Base-by-base conservation (phyloP, 345 rosid genomes). In the Gossypioides kirkii region DNA sequence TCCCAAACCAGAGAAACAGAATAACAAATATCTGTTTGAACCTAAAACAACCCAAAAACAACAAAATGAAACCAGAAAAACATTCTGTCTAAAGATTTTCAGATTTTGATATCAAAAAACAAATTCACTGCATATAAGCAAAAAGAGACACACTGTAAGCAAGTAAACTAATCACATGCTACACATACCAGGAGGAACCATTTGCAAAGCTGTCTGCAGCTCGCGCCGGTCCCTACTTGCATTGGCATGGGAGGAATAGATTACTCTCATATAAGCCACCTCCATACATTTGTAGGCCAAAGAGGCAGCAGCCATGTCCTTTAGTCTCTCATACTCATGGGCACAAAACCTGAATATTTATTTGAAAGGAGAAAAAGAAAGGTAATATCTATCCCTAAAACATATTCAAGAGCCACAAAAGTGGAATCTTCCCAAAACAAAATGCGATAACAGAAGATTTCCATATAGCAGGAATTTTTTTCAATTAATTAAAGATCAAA, bases 271-370 rank as follows among this genome's bases (percentile, higher is more conserved):
- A 83, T 86, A 87, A 65, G 99, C 99, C 79, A 96, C 94, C 87
- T 96, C 99, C 85, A 83, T 87, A 82, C 97, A 93, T 74, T 96
- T 96, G 90, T 96, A 96, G 72, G 98, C 97, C 82, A 96, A 87
- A 49, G 99, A 89, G 81, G 99, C 96, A 71, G 93, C 87, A 65
- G 92, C 99, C 95, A 87, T 86, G 71, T 96, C 94, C 85, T 86
- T 90, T 59, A 78, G 76, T 79, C 88, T 96, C 89, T 93, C 99
- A 42, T 87, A 96, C 72, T 93, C 99, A 74, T 83, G 91, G 82
- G 98, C 98, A 77, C 97, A 93, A 81, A 86, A 96, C 83, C 99
- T 96, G 75, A 73, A 41, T 12, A 58, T 41, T 49, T n/a, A n/a
- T n/a, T n/a, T n/a, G n/a, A n/a, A n/a, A n/a, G n/a, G n/a, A n/a